Evolutionary conservation across 495 filamentous ascomycete species (phyloP).

Genomic region (Penicillium longicatenatum): DNA sequence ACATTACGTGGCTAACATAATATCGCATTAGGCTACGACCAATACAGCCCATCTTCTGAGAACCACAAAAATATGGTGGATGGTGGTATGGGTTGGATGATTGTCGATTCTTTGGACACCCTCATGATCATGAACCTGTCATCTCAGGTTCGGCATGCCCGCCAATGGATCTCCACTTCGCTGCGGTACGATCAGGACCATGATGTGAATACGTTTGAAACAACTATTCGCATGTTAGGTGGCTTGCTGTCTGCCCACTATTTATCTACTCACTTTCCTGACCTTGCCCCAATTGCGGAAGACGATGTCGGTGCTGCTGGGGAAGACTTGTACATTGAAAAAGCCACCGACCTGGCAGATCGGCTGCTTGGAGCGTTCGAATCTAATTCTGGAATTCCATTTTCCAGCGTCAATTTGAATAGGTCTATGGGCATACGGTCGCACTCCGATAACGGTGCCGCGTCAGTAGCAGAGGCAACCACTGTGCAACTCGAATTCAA

Average conservation of each 20-base stretch:
- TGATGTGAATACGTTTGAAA: slow-evolving; percentile 97
- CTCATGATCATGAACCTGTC: slow-evolving; percentile 99
- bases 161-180: slow-evolving; percentile 84
- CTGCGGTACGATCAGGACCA: slow-evolving; percentile 88
- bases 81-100: slow-evolving; percentile 86
- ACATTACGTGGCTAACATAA: slow-evolving; percentile 7
- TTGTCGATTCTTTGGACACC: slow-evolving; percentile 93
- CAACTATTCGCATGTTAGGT: slow-evolving; percentile 96
- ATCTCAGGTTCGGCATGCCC: slow-evolving; percentile 77
- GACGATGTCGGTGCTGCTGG: slow-evolving; percentile 67
- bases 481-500: slow-evolving; percentile 96
- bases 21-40: slow-evolving; percentile 68
- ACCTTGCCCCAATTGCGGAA: slow-evolving; percentile 64
- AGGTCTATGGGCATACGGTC: slow-evolving; percentile 71
- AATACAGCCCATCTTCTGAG: slow-evolving; percentile 81
- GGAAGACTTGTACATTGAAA: slow-evolving; percentile 94
- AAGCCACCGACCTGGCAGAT: slow-evolving; percentile 89
- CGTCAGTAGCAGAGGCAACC: slow-evolving; percentile 90
- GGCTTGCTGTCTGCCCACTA: slow-evolving; percentile 95
- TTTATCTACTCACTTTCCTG: slow-evolving; percentile 71
- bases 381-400: slow-evolving; percentile 81
- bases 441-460: slow-evolving; percentile 84
- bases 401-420: slow-evolving; percentile 85
- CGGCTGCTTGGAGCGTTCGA: slow-evolving; percentile 86
- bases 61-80: slow-evolving; percentile 79